Conservation (phyloP, 352 stramenopile species). For the Pythium guiyangense region DNA sequence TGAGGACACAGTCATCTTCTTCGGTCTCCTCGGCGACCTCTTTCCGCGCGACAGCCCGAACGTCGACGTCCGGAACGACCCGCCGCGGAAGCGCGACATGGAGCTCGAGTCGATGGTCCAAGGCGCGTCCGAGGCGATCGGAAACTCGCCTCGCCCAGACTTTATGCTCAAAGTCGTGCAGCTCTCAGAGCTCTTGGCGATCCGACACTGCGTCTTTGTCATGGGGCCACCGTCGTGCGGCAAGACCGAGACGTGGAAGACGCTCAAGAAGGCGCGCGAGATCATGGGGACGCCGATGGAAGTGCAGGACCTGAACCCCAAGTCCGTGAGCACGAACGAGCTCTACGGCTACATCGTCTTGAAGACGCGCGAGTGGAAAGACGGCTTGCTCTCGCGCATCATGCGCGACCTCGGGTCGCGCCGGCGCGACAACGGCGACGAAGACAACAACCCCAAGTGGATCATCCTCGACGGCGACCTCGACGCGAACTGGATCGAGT, state of each 20-base stretch:
- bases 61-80: slow-evolving; percentile 88
- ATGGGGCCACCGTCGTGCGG: slow-evolving; percentile 93
- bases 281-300: slow-evolving; percentile 87
- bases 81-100: slow-evolving; percentile 89
- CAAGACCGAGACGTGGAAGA: slow-evolving; percentile 96
- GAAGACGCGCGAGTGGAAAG: slow-evolving; percentile 95
- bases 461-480: slow-evolving; percentile 96
- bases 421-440: slow-evolving; percentile 82
- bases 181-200: slow-evolving; percentile 92
- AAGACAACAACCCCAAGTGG: slow-evolving; percentile 94
- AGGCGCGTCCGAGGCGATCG: slow-evolving; percentile 71
- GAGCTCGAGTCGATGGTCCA: slow-evolving; percentile 91
- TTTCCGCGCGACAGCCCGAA: slow-evolving; percentile 89
- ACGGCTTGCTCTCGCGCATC: slow-evolving; percentile 93
- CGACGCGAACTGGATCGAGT: slow-evolving; percentile 98
- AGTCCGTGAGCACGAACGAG: slow-evolving; percentile 94
- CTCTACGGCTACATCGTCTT: slow-evolving; percentile 96
- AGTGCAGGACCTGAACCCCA: slow-evolving; percentile 94
- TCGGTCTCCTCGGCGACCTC: slow-evolving; percentile 91
- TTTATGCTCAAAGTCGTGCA: slow-evolving; percentile 95
- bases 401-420: slow-evolving; percentile 94
- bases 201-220: slow-evolving; percentile 96
- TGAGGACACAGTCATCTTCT: slow-evolving; percentile 95
- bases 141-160: slow-evolving; percentile 73
- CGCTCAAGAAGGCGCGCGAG: slow-evolving; percentile 84